Evolutionary conservation across 2,329 filamentous ascomycete species (phyloP).

Genomic region (Talaromyces sp.): DNA sequence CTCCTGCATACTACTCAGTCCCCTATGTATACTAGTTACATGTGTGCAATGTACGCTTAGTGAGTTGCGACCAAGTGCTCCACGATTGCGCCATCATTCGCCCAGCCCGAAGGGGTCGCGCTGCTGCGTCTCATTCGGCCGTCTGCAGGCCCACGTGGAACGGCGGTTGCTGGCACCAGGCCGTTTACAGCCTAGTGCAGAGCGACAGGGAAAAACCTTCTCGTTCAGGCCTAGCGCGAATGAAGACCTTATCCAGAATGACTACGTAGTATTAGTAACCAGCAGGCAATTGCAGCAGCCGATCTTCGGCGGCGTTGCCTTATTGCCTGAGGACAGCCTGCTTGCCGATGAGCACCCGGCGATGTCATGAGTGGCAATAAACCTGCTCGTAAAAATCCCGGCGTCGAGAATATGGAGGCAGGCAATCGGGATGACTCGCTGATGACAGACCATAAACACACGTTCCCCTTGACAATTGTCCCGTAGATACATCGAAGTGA

Average conservation of each 20-base stretch:
- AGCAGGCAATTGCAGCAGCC: neutral
- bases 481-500: no score
- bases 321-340: neutral
- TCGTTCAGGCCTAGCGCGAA: neutral
- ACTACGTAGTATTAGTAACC: no score
- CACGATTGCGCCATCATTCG: neutral
- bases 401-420: no score
- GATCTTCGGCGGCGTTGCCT: neutral
- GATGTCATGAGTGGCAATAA: slow-evolving; percentile 2
- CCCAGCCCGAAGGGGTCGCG: neutral
- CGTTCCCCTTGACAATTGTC: neutral
- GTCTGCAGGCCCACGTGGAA: neutral
- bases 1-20: neutral
- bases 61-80: neutral
- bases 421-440: neutral
- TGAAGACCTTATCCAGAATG: neutral
- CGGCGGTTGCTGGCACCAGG: neutral
- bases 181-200: neutral
- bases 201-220: neutral
- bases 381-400: neutral
- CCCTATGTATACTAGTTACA: no score
- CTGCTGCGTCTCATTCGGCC: neutral
- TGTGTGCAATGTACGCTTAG: no score
- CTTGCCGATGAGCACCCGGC: neutral
- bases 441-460: neutral